Percentiles rank a stretch among this genome's conserved stretches.
Conservation (phyloP, 495 filamentous ascomycete species). For the Filosporella fistucella region DNA sequence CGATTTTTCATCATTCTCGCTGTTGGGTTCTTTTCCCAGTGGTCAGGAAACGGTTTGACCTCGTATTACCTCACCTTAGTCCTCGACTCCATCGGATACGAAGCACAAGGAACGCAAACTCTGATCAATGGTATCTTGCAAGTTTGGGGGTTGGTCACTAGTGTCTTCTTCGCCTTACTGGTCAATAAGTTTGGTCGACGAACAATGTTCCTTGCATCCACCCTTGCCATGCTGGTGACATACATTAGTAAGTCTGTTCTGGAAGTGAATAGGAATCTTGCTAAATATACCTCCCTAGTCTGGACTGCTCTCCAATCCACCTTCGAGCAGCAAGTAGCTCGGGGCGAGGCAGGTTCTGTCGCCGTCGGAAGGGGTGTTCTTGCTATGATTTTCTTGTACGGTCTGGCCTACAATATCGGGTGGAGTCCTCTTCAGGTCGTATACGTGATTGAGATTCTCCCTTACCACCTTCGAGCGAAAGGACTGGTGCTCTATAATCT, state of each 20-base stretch:
- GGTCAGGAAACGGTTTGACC: conserved; percentile 8
- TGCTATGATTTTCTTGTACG: conserved; percentile 24
- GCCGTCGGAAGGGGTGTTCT: neutral
- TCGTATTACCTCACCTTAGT: conserved; percentile 25
- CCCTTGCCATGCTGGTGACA: neutral
- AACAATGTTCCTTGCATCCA: neutral
- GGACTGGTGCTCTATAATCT: conserved; percentile 9
- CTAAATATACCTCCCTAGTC: conserved; percentile 1
- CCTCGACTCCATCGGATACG: conserved; percentile 30
- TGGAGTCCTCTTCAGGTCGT: conserved; percentile 26
- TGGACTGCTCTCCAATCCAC: conserved; percentile 17
- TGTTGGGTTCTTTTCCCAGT: conserved; percentile 1
- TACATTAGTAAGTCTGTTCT: neutral
- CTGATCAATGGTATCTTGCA: conserved; percentile 2
- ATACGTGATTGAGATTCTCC: conserved; percentile 29
- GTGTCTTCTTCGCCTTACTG: neutral
- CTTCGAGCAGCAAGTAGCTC: conserved; percentile 34
- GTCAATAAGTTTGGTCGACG: neutral
- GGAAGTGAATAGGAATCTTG: neutral
- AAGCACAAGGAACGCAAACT: conserved; percentile 17
- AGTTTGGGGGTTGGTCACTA: neutral
- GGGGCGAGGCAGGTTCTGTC: conserved; percentile 32
- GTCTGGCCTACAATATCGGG: conserved; percentile 30
- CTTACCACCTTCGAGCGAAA: conserved; percentile 28
- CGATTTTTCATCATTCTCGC: neutral